Evolutionary conservation across 2,329 filamentous ascomycete genomes (phyloP), one percentile per base, ranked within the genome.

Genomic region (Pseudogymnoascus sp.): DNA sequence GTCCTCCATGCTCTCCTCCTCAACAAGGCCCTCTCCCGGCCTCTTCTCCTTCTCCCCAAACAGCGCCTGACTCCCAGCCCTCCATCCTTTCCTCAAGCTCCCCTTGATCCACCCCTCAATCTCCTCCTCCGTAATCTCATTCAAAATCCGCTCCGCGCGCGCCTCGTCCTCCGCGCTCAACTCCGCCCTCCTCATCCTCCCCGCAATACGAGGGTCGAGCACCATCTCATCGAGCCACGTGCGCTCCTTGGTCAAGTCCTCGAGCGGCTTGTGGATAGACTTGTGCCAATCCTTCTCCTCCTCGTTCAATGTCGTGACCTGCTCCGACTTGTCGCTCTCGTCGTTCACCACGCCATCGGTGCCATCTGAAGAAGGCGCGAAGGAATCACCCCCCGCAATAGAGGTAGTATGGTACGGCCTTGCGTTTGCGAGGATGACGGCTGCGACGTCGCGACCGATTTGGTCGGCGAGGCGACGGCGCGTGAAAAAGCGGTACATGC

Each of bases 211-310:
- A 11, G 84, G 76, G 71, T 99, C 92, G 8, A 96, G 72, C 2
- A 89, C 85, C 59, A 97, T 78, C 9, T 86, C 82, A 60, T 87
- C 84, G 7, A 88, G 74, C 89, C 90, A 96, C 58, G 92, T 86
- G 68, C 82, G 84, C 74, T 92, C 89, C 65, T 79, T 79, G 61
- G 80, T 77, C 72, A 81, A 74, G 69, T 77, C 71, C 70, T 81
- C 70, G 70, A 75, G 73, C 41, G 72, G 72, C 67, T 86, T 85
- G 75, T 83, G 86, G 5, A 86, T 83, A n/a, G 82, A 86, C 76
- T 95, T 96, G 73, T 88, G 86, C 92, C 92, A 96, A 72, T 93
- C 85, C 47, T 75, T 75, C 75, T 96, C 91, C 76, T 94, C 92
- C 36, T 85, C 76, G 37, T 79, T 77, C 25, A 96, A 82, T 11